phyloP scores from a whole-genome alignment of 2,329 filamentous ascomycete species.

The Lithohypha guttulata region DNA sequence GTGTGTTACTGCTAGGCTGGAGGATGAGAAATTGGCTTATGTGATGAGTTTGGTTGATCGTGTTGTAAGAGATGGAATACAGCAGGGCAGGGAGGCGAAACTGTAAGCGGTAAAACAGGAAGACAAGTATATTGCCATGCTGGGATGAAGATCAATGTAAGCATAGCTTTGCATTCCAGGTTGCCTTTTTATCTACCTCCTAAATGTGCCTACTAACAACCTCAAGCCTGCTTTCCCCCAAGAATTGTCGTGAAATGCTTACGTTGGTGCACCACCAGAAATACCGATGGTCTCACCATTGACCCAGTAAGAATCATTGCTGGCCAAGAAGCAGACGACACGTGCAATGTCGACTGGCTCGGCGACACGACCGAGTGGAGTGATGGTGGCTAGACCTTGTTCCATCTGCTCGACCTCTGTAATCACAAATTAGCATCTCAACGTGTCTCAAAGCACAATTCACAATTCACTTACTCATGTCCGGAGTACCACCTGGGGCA shows the following conservation, averaged over 20 bases:
- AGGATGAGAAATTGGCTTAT: constrained; percentile 43
- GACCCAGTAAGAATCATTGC: constrained; percentile 53
- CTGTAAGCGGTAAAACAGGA: constrained; percentile 9
- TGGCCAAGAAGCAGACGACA: constrained; percentile 46
- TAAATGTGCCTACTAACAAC: not conserved
- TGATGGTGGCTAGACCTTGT: constrained; percentile 44
- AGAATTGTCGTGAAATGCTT: constrained; percentile 1
- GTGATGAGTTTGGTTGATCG: constrained; percentile 45
- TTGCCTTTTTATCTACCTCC: not conserved
- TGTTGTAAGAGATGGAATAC: constrained; percentile 25
- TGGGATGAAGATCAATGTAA: too few species aligned
- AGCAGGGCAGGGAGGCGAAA: constrained; percentile 1
- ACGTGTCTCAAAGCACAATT: too few species aligned
- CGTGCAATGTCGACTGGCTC: constrained; percentile 49
- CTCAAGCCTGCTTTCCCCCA: not conserved
- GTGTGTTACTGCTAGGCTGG: constrained; percentile 44
- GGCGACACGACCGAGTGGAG: constrained; percentile 50
- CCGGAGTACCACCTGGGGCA: constrained; percentile 44
- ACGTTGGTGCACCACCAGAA: constrained; percentile 9
- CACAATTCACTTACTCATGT: constrained; percentile 14
- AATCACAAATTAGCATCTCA: too few species aligned
- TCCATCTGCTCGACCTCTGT: constrained; percentile 43
- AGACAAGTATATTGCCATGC: too few species aligned
- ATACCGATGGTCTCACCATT: constrained; percentile 32
- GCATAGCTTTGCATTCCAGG: too few species aligned